phyloP scores from a whole-genome alignment of 2,329 filamentous ascomycete species.

The Monosporascus cannonballus region DNA sequence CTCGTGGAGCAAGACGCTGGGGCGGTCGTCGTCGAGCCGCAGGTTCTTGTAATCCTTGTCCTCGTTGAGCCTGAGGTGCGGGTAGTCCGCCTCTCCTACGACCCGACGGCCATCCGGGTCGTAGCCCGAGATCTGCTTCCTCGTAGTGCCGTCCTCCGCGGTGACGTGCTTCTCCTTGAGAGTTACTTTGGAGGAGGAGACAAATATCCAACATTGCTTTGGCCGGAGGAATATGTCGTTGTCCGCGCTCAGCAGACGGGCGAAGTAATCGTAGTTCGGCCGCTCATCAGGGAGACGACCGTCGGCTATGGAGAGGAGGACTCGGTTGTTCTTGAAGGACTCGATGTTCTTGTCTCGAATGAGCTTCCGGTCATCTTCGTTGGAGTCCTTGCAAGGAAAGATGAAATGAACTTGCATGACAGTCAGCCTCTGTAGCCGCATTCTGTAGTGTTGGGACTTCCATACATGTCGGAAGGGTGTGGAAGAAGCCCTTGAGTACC shows the following conservation, averaged over 20 bases:
- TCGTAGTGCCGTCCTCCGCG: slow-evolving; percentile 20
- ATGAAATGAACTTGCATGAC: slow-evolving; percentile 50
- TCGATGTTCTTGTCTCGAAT: slow-evolving; percentile 35
- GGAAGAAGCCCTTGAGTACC: slow-evolving; percentile 62
- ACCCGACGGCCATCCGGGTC: slow-evolving; percentile 18
- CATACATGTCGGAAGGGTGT: slow-evolving; percentile 58
- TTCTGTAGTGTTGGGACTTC: slow-evolving; percentile 5
- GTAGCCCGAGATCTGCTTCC: slow-evolving; percentile 20
- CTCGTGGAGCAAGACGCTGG: slow-evolving; percentile 48
- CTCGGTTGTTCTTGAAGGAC: slow-evolving; percentile 59
- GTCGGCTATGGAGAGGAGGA: slow-evolving; percentile 55
- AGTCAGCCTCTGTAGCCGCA: slow-evolving; percentile 1
- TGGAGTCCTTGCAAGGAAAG: slow-evolving; percentile 46
- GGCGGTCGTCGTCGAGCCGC: slow-evolving; percentile 41
- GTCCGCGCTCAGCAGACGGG: slow-evolving; percentile 48
- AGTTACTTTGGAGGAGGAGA: slow-evolving; percentile 46
- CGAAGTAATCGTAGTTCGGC: slow-evolving; percentile 58
- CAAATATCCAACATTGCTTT: slow-evolving; percentile 54
- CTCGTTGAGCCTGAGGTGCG: slow-evolving; percentile 50
- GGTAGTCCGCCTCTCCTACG: slow-evolving; percentile 34
- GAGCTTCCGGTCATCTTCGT: slow-evolving; percentile 41
- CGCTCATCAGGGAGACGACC: slow-evolving; percentile 50
- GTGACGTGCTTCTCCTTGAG: slow-evolving; percentile 40
- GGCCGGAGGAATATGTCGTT: slow-evolving; percentile 47
- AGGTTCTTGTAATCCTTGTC: slow-evolving; percentile 43